Conservation (phyloP, 441 rosid genomes). For the Corymbia calophylla region DNA sequence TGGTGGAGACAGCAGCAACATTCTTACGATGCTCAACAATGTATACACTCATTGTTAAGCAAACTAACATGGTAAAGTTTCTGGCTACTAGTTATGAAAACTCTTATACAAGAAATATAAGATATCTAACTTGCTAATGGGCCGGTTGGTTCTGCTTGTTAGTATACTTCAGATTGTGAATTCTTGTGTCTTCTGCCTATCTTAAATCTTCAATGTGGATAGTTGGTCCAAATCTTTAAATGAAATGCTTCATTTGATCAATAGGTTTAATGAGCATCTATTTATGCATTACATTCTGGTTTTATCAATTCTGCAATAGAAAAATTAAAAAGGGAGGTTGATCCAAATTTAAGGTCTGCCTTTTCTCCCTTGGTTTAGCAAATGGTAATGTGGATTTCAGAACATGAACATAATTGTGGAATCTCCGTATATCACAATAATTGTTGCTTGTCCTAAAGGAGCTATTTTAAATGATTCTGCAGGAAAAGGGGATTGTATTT, state of each 20-base stretch:
- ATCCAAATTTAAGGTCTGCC: background rate
- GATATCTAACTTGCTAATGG: background rate
- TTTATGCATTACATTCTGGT: background rate
- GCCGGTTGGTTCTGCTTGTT: background rate
- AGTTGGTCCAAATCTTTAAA: background rate
- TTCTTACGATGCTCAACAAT: constrained; percentile 62
- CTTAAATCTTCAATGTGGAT: background rate
- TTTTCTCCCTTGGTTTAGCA: background rate
- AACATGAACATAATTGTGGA: background rate
- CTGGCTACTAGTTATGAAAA: background rate
- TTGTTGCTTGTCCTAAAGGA: background rate
- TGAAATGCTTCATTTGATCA: background rate
- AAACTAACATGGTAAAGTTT: constrained; percentile 50
- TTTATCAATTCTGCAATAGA: background rate
- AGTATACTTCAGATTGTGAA: background rate
- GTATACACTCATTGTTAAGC: constrained; percentile 60
- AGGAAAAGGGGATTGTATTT: constrained; percentile 65
- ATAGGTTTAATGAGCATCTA: background rate
- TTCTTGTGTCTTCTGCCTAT: background rate
- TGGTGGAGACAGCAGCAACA: constrained; percentile 83
- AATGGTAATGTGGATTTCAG: background rate
- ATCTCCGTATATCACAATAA: background rate
- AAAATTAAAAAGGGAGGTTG: background rate
- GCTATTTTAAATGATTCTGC: background rate
- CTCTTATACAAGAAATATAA: background rate